These are phyloP conservation scores for Neonectria coccinea DNA, from an alignment of 2,329 filamentous ascomycete genomes.

Conservation along the genomic window DNA sequence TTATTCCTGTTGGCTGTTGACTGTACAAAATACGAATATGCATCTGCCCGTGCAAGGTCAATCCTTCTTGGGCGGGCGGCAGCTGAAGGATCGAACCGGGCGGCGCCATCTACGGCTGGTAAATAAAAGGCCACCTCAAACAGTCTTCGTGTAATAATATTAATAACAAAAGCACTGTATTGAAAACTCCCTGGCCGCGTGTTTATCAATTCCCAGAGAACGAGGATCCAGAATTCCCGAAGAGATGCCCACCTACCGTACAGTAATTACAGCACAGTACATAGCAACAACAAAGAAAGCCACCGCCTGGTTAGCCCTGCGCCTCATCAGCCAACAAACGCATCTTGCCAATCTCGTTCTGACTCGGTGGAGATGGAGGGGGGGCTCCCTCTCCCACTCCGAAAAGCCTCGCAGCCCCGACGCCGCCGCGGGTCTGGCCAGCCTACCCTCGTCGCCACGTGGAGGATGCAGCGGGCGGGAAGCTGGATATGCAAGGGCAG, in stretches of 20 bases:
- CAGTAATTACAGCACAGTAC: too few relatives aligned
- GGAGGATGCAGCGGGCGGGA: constrained; percentile 32
- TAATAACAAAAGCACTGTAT: background rate
- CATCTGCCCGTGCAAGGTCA: background rate
- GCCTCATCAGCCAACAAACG: constrained; percentile 12
- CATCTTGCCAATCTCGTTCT: constrained; percentile 15
- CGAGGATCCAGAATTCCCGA: too few relatives aligned
- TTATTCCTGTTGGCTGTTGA: background rate
- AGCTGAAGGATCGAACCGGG: background rate
- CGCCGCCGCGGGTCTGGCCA: constrained; percentile 10
- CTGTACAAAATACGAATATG: too few relatives aligned
- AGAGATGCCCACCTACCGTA: too few relatives aligned
- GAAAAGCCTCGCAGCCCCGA: background rate
- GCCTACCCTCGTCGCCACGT: constrained; percentile 34
- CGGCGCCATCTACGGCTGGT: background rate
- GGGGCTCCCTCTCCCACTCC: background rate
- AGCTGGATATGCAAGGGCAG: constrained; percentile 37
- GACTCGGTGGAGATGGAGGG: constrained; percentile 21
- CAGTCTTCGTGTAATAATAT: too few relatives aligned
- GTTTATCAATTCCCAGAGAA: too few relatives aligned
- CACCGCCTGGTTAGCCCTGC: constrained; percentile 8
- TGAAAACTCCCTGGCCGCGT: constrained; percentile 1
- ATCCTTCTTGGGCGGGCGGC: background rate
- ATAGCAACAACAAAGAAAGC: background rate
- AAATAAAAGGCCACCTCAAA: background rate